phyloP scores from a whole-genome alignment of 2,329 filamentous ascomycete species.

The Diplodia mutila region DNA sequence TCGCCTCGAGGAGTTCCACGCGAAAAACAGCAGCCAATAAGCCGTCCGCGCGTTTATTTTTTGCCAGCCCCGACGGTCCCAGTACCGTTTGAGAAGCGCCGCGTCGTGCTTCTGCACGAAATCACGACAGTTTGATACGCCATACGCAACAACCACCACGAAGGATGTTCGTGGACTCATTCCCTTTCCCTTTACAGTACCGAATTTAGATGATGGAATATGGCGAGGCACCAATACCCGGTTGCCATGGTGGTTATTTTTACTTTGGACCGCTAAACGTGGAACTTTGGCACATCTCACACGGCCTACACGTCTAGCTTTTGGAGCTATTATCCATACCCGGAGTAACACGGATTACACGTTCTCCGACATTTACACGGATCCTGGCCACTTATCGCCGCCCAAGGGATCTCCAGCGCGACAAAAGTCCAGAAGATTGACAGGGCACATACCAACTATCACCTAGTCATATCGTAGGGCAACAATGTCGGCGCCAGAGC shows the following conservation, averaged over 20 bases:
- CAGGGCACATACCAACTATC: not conserved
- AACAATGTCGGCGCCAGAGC: not conserved
- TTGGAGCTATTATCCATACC: not conserved
- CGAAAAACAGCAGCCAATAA: slow-evolving; percentile 26
- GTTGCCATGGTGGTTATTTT: slow-evolving; percentile 13
- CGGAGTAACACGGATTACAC: not conserved
- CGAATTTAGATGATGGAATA: slow-evolving; percentile 14
- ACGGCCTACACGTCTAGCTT: not conserved
- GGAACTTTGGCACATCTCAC: not conserved
- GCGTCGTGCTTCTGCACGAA: slow-evolving; percentile 25
- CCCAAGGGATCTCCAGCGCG: slow-evolving; percentile 20
- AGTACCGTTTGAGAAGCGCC: slow-evolving; percentile 18
- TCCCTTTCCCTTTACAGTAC: slow-evolving; percentile 16
- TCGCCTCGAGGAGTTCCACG: slow-evolving; percentile 23
- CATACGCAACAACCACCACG: slow-evolving; percentile 21
- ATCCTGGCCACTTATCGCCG: slow-evolving; percentile 11
- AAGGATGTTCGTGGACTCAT: slow-evolving; percentile 21
- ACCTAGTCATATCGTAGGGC: not conserved
- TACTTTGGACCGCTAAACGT: slow-evolving; percentile 19
- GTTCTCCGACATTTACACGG: not conserved
- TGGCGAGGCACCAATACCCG: slow-evolving; percentile 9
- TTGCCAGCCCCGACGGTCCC: slow-evolving; percentile 7
- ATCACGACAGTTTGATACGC: slow-evolving; percentile 22
- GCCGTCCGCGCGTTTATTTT: not conserved
- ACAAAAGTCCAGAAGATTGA: not conserved